Percentiles rank a stretch among this genome's conserved stretches.
phyloP scores from a whole-genome alignment of 768 basidiomycete genomes.

The Suillus paluster region DNA sequence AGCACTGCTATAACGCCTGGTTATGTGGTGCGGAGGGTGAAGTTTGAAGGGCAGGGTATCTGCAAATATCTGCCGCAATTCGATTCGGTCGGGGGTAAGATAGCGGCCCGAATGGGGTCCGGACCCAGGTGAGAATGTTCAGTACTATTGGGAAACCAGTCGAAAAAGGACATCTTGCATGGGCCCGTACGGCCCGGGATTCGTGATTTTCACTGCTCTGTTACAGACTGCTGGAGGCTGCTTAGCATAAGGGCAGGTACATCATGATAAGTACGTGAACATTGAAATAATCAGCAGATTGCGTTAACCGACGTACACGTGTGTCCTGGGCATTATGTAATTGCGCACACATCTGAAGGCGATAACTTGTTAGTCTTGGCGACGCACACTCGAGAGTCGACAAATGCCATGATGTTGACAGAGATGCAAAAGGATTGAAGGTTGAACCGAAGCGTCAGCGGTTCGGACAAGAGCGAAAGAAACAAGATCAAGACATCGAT shows the following conservation, averaged over 20 bases:
- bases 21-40: no score
- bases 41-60: not conserved
- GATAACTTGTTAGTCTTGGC: no score
- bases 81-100: not conserved
- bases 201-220: no score
- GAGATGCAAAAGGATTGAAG: no score
- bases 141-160: not conserved
- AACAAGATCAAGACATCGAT: no score
- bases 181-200: not conserved
- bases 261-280: no score
- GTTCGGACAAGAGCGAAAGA: no score
- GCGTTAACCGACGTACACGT: not conserved
- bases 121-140: not conserved
- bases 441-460: no score
- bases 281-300: not conserved
- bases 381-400: no score
- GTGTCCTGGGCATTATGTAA: constrained; percentile 12
- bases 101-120: not conserved
- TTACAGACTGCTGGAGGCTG: not conserved
- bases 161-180: constrained; percentile 1
- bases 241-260: constrained; percentile 1
- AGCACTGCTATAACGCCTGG: not conserved
- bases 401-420: no score
- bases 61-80: not conserved
- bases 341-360: constrained; percentile 25